Evolutionary conservation across 2,329 filamentous ascomycete species (phyloP).

Genomic region (Paecilomyces niveus): DNA sequence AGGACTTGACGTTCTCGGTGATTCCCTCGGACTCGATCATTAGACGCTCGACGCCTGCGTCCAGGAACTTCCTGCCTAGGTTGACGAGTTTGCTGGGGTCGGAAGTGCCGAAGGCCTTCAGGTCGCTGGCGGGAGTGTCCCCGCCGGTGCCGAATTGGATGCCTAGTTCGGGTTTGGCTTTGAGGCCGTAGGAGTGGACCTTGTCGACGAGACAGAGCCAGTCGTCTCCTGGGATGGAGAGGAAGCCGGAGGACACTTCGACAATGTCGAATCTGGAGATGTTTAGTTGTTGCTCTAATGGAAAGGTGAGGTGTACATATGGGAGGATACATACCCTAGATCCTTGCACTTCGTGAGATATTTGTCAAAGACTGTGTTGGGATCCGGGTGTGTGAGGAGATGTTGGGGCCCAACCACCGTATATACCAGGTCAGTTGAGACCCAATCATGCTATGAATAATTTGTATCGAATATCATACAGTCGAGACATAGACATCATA

Average conservation of each 20-base stretch:
- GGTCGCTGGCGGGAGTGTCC: conserved; percentile 41
- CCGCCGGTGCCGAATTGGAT: conserved; percentile 53
- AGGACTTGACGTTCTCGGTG: conserved; percentile 48
- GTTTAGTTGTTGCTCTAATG: conserved; percentile 2
- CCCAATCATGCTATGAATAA: background rate
- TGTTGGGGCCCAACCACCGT: conserved; percentile 52
- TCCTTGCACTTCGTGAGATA: conserved; percentile 48
- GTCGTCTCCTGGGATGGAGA: conserved; percentile 48
- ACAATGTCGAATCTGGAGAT: conserved; percentile 44
- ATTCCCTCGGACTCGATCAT: conserved; percentile 57
- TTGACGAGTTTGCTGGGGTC: conserved; percentile 45
- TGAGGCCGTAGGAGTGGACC: conserved; percentile 42
- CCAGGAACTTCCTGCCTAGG: conserved; percentile 44
- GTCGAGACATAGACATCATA: conserved; percentile 49
- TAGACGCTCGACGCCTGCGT: conserved; percentile 47
- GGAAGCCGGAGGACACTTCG: conserved; percentile 48
- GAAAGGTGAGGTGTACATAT: background rate
- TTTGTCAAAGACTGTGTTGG: conserved; percentile 40
- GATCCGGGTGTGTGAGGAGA: conserved; percentile 43
- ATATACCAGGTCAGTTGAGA: background rate
- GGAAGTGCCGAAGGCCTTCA: conserved; percentile 43
- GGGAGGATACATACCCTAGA: conserved; percentile 29
- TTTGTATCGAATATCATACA: conserved; percentile 15
- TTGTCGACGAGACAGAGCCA: conserved; percentile 47
- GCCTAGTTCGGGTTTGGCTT: conserved; percentile 49